phyloP scores from a whole-genome alignment of 306 rosid species.

The Vigna mungo region DNA sequence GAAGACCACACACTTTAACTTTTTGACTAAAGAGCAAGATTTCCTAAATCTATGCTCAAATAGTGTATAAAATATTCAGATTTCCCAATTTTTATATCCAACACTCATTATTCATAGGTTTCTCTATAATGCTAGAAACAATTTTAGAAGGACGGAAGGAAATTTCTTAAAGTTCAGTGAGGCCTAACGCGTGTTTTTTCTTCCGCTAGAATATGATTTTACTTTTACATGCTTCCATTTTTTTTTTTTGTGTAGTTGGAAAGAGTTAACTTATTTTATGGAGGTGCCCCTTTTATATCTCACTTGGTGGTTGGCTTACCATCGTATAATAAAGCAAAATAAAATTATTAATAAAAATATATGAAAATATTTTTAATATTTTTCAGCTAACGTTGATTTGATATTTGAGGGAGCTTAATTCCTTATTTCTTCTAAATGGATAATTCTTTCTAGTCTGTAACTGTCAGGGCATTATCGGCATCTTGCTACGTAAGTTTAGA shows the following conservation, averaged over 20 bases:
- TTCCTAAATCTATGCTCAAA: conserved; percentile 23
- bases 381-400: background rate
- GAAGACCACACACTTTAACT: background rate
- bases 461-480: no score
- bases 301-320: background rate
- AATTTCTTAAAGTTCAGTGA: no score
- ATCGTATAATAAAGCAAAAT: background rate
- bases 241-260: no score
- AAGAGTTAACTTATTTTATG: no score
- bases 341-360: no score
- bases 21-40: conserved; percentile 6
- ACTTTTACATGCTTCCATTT: no score
- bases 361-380: background rate
- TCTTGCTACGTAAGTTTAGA: background rate
- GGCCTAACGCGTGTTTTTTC: no score
- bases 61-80: no score
- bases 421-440: background rate
- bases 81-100: no score
- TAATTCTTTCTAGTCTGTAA: background rate
- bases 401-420: background rate
- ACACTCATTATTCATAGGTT: background rate
- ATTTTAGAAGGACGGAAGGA: no score
- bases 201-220: no score
- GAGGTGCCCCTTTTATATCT: background rate
- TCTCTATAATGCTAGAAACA: background rate